Base-by-base conservation (phyloP, 345 rosid genomes). In the Carallia pectinifolia region DNA sequence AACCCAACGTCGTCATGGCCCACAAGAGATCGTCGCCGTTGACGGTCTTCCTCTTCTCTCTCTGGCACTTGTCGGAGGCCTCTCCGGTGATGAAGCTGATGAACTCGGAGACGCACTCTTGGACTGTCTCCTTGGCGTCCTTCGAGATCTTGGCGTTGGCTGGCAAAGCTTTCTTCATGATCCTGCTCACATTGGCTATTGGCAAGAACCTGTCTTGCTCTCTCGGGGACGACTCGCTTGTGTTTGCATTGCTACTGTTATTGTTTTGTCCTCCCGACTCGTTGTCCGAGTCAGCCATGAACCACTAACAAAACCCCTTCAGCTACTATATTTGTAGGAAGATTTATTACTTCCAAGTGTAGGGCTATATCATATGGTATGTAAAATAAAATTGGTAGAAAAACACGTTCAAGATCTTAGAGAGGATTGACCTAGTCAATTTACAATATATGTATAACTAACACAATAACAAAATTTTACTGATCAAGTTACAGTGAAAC, bases 141-240 rank as follows among this genome's bases (percentile, higher is more conserved):
- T 67, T 67, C 2, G 71, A 67, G 9, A 67, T 56, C 71, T 67
- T 67, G 23, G 63, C 71, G 18, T 67, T 67, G 23, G 71, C 71
- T 0, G 71, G 71, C 34, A 56, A 56, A 56, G 34, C 60, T 56
- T 56, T 56, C 60, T 56, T 56, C 60, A 56, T 56, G 31, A 37
- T 67, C 62, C 71, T 39, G 62, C 63, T 56, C 18, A 67, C 71
- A 8, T 67, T 67, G 31, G 71, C 71, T 13, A 67, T 67, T 1
- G 71, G 71, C 62, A 67, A 40, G 53, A 67, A 58, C 62, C 62
- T 67, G 71, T 67, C 71, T 17, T 37, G 63, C 71, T 67, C 71
- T 29, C 53, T 67, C 6, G 53, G 13, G 39, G 71, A 67, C 1
- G 53, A 53, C 53, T 56, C 71, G 40, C 61, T 52, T n/a, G 18